Evolutionary conservation across 2,329 filamentous ascomycete species (phyloP), one percentile per base, ranked within the genome.

Genomic region (Sporothrix mexicana): DNA sequence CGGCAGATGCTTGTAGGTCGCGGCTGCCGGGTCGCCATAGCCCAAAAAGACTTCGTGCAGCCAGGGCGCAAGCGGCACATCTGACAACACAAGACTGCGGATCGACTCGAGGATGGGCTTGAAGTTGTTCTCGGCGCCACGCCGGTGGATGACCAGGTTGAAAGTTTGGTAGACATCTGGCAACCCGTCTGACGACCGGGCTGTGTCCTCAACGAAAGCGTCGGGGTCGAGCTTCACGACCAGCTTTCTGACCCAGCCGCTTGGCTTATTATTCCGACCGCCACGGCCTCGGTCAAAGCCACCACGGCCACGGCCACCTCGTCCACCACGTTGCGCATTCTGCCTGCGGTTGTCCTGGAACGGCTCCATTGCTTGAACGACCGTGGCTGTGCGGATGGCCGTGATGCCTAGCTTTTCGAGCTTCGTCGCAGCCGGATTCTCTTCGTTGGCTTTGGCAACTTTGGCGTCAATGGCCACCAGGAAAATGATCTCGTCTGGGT

Each of bases 1-100:
- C 1, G 92, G 84, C 17, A 99, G 83, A 69, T 94, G 91, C 75
- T 93, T 94, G 83, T 97, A 97, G 25, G 90, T 92, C 47, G 96
- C 96, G 73, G 93, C 91, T 43, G 93, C 88, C 73, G 96, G 95
- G 81, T 99, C 95, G 64, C 96, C 96, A 80, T 97, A 98, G 2
- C 96, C 96, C n/a, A 99, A 85, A 81, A 98, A 99, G 10, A 98
- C 95, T 77, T 98, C 96, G 78, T 97, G 94, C 59, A 99, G 86
- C 96, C 96, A 99, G 1, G 91, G 88, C 15, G 96, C 94, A 71
- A 98, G 86, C 7, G 93, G 92, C 23, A 95, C 91, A 77, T 97
- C 93, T 0, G 94, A 94, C 47, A 97, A 85, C 1, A 94, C 92
- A 43, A 99, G 87, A 75, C 90, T 93, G 78, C 92, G 93, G 79